Evolutionary conservation across 768 basidiomycete species (phyloP).

Genomic region (Inosperma sp.): DNA sequence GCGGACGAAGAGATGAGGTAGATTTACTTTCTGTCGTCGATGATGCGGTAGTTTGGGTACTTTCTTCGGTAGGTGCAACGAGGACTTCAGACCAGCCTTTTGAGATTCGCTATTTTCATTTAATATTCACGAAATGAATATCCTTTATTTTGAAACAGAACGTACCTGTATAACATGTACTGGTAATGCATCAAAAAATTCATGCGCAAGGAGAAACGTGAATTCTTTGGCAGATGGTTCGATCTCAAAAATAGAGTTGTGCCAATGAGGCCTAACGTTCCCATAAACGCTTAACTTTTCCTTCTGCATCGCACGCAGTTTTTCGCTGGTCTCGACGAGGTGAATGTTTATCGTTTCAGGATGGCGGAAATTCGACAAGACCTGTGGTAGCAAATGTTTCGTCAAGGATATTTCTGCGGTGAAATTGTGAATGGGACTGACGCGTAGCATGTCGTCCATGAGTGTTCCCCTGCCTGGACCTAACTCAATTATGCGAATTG

Average conservation of each 20-base stretch:
- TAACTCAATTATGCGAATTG: slow-evolving; percentile 78
- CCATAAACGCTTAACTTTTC: slow-evolving; percentile 40
- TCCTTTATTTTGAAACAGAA: neutral
- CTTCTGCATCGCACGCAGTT: slow-evolving; percentile 63
- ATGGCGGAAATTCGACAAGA: slow-evolving; percentile 45
- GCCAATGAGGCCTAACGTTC: slow-evolving; percentile 57
- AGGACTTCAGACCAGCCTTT: slow-evolving; percentile 89
- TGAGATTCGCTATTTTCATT: slow-evolving; percentile 64
- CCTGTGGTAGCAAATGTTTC: slow-evolving; percentile 34
- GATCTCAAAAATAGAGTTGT: slow-evolving; percentile 68
- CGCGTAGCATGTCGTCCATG: slow-evolving; percentile 84
- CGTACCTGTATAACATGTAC: slow-evolving; percentile 83
- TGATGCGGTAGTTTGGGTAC: neutral
- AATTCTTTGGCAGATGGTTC: slow-evolving; percentile 46
- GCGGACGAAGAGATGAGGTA: slow-evolving; percentile 9
- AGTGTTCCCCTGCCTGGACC: slow-evolving; percentile 93
- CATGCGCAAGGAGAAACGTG: slow-evolving; percentile 90
- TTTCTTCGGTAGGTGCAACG: slow-evolving; percentile 43
- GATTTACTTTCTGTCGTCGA: slow-evolving; percentile 5
- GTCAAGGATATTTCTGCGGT: neutral
- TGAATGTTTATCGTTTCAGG: slow-evolving; percentile 48
- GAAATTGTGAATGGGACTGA: slow-evolving; percentile 33
- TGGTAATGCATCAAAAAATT: slow-evolving; percentile 96
- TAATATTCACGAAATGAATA: neutral
- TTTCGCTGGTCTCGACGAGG: slow-evolving; percentile 75